Evolutionary conservation across 2,329 filamentous ascomycete species (phyloP).

Genomic region (Whalleya microplaca): DNA sequence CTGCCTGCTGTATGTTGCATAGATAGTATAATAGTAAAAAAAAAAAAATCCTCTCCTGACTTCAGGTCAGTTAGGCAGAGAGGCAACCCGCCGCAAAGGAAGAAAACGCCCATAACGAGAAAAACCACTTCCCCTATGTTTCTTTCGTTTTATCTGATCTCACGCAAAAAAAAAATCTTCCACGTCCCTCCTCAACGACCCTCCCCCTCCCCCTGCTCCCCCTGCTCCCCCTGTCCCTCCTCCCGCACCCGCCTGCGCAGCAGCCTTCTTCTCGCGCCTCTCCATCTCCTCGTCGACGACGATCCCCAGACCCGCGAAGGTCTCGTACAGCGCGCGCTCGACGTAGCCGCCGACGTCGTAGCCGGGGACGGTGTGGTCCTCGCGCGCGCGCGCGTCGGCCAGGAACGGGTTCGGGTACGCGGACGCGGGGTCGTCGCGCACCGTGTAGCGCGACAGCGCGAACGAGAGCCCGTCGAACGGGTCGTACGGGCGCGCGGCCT

Average conservation of each 20-base stretch:
- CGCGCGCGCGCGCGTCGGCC: conserved; percentile 66
- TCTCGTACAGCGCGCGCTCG: conserved; percentile 79
- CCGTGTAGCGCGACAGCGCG: conserved; percentile 68
- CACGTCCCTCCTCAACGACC: no score
- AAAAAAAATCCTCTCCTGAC: not conserved
- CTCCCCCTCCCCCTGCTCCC: no score
- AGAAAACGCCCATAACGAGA: no score
- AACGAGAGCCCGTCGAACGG: conserved; percentile 77
- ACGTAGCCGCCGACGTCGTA: conserved; percentile 85
- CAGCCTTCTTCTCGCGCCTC: no score
- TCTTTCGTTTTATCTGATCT: no score
- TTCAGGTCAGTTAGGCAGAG: not conserved
- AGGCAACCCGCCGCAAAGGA: no score
- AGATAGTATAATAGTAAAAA: not conserved
- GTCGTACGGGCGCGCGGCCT: conserved; percentile 79
- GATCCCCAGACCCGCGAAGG: conserved; percentile 86
- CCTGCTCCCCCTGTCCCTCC: no score
- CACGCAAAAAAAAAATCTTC: no score
- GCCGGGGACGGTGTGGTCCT: conserved; percentile 73
- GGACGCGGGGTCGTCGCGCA: conserved; percentile 52
- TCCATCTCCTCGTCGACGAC: conserved; percentile 90
- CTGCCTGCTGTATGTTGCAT: not conserved
- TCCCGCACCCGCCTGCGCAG: conserved; percentile 40
- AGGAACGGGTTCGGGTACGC: conserved; percentile 78
- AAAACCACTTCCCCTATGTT: no score